Evolutionary conservation across 352 stramenopile genomes (phyloP).

Genomic region (Lagenidium giganteum): DNA sequence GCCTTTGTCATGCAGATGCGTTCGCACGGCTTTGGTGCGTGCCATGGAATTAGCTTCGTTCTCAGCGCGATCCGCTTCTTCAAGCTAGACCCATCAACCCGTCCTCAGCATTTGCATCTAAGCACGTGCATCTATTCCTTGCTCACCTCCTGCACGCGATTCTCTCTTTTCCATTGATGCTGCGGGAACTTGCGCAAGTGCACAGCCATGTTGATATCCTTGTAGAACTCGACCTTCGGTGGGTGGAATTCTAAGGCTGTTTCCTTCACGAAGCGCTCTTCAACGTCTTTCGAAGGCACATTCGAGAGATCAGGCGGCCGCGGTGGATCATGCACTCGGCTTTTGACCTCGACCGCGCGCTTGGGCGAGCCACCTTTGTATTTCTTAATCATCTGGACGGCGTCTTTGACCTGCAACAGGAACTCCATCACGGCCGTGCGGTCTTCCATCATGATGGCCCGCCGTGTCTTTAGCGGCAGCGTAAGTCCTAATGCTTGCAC

Average conservation of each 20-base stretch:
- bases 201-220: constrained; percentile 66
- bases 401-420: constrained; percentile 50
- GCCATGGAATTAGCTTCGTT: too few relatives aligned
- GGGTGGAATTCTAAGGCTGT: constrained; percentile 36
- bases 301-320: constrained; percentile 6
- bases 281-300: constrained; percentile 28
- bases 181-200: constrained; percentile 59
- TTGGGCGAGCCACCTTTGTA: too few relatives aligned
- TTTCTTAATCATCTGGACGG: too few relatives aligned
- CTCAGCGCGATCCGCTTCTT: too few relatives aligned
- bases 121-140: neutral
- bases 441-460: constrained; percentile 67
- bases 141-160: constrained; percentile 31
- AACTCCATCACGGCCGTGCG: constrained; percentile 46
- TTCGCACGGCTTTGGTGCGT: constrained; percentile 21
- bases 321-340: constrained; percentile 12
- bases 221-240: constrained; percentile 40
- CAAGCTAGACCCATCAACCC: constrained; percentile 17
- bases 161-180: constrained; percentile 48
- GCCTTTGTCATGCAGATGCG: constrained; percentile 53
- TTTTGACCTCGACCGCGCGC: constrained; percentile 7
- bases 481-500: constrained; percentile 31
- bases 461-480: constrained; percentile 34
- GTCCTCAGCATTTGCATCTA: neutral
- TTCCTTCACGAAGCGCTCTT: constrained; percentile 47